These are phyloP conservation scores for Calonectria hongkongensis DNA, from an alignment of 2,329 filamentous ascomycete genomes.

Conservation along the genomic window DNA sequence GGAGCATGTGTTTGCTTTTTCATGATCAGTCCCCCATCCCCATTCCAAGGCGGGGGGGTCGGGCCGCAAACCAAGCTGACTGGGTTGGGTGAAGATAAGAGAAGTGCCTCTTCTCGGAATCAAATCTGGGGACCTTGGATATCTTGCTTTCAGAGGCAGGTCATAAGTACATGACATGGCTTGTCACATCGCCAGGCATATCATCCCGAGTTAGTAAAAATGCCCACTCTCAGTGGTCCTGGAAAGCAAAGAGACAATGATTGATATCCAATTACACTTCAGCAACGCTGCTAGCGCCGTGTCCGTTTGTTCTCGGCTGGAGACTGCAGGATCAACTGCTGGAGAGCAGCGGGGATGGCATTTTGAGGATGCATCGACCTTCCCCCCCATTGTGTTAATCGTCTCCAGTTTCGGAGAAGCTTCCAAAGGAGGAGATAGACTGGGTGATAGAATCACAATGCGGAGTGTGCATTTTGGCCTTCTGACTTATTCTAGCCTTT, in stretches of 20 bases:
- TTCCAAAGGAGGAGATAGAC: constrained; percentile 18
- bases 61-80: constrained; percentile 35
- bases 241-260: constrained; percentile 15
- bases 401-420: constrained; percentile 28
- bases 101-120: background rate
- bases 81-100: constrained; percentile 31
- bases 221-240: constrained; percentile 32
- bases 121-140: constrained; percentile 14
- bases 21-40: constrained; percentile 12
- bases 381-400: constrained; percentile 3
- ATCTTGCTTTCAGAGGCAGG: constrained; percentile 24
- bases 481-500: background rate
- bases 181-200: constrained; percentile 16
- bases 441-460: constrained; percentile 15
- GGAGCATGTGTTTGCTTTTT: constrained; percentile 27
- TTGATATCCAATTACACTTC: constrained; percentile 23
- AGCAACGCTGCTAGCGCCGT: constrained; percentile 25
- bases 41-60: constrained; percentile 31
- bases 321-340: constrained; percentile 25
- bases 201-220: constrained; percentile 12
- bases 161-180: constrained; percentile 32
- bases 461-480: background rate
- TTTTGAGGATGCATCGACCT: constrained; percentile 17
- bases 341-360: constrained; percentile 15
- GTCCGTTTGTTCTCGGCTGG: constrained; percentile 28